Percentiles rank a stretch among this genome's conserved stretches.
Conservation (phyloP, 2,329 filamentous ascomycete genomes). For the Clonostachys rhizophaga region DNA sequence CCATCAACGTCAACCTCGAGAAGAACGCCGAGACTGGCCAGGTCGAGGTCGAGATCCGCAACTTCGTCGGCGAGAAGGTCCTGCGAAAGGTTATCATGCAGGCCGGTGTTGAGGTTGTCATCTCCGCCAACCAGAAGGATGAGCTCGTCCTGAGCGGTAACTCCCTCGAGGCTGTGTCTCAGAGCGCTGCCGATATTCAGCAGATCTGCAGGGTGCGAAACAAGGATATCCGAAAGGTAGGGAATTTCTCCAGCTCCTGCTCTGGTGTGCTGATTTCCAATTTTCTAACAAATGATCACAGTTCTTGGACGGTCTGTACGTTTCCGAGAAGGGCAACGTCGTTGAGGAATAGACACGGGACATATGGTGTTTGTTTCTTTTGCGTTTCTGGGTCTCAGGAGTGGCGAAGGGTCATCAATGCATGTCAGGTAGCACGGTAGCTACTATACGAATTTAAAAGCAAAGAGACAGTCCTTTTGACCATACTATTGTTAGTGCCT, state of each 20-base stretch:
- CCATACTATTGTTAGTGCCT: too few relatives aligned
- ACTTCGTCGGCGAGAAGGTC: conserved; percentile 99
- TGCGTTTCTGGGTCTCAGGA: conserved; percentile 59
- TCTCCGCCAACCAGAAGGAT: conserved; percentile 93
- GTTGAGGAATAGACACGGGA: conserved; percentile 57
- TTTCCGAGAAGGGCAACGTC: conserved; percentile 98
- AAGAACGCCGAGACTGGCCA: conserved; percentile 89
- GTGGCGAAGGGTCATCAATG: conserved; percentile 58
- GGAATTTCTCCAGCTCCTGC: conserved; percentile 7
- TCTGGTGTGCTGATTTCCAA: not conserved
- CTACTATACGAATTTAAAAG: conserved; percentile 32
- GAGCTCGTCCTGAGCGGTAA: conserved; percentile 91
- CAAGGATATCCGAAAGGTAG: conserved; percentile 99
- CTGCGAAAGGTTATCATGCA: conserved; percentile 89
- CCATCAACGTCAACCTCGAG: conserved; percentile 99
- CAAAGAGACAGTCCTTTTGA: conserved; percentile 18
- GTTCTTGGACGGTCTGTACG: conserved; percentile 99
- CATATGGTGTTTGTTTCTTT: conserved; percentile 40
- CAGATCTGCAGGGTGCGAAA: conserved; percentile 99
- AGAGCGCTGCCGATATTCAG: conserved; percentile 98
- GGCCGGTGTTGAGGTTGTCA: conserved; percentile 82
- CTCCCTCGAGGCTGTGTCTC: conserved; percentile 95
- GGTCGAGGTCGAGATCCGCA: conserved; percentile 95
- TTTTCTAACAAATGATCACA: conserved; percentile 30
- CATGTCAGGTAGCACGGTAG: conserved; percentile 53